Percentiles rank a stretch among this genome's conserved stretches.
These are phyloP conservation scores for Inonotus hispidus DNA, from an alignment of 1,284 basidiomycete species.

Conservation along the genomic window DNA sequence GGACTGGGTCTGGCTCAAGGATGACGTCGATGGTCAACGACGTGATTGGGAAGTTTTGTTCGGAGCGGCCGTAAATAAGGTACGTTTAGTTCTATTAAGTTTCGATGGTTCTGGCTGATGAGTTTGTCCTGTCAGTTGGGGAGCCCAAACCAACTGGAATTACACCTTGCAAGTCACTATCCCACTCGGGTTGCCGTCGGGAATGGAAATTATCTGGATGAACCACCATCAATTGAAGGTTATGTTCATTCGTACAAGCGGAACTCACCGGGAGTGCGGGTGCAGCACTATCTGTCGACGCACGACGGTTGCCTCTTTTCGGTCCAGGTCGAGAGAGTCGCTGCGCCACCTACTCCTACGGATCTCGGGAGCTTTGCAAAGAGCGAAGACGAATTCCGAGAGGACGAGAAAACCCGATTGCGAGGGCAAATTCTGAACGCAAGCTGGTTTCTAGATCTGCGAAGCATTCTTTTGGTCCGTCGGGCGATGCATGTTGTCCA, in stretches of 20 bases:
- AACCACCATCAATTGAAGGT: slow-evolving; percentile 77
- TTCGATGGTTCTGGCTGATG: slow-evolving; percentile 3
- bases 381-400: slow-evolving; percentile 34
- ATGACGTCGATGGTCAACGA: slow-evolving; percentile 54
- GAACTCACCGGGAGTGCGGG: slow-evolving; percentile 47
- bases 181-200: slow-evolving; percentile 49
- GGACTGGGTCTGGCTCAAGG: slow-evolving; percentile 77
- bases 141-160: slow-evolving; percentile 57
- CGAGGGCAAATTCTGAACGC: slow-evolving; percentile 62
- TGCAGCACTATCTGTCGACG: slow-evolving; percentile 63
- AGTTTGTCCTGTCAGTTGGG: slow-evolving; percentile 34
- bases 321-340: slow-evolving; percentile 45
- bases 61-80: slow-evolving; percentile 67
- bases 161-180: slow-evolving; percentile 64
- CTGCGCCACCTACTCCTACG: slow-evolving; percentile 67
- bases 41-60: slow-evolving; percentile 70
- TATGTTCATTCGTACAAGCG: slow-evolving; percentile 70
- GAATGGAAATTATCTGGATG: slow-evolving; percentile 50
- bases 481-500: slow-evolving; percentile 51
- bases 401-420: slow-evolving; percentile 56
- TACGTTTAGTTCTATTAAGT: slow-evolving; percentile 26
- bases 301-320: slow-evolving; percentile 74
- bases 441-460: slow-evolving; percentile 62
- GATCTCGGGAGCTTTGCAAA: slow-evolving; percentile 26
- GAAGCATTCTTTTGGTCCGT: slow-evolving; percentile 57